Conservation (phyloP, 2,329 filamentous ascomycete species). For the Beauveria sp. region DNA sequence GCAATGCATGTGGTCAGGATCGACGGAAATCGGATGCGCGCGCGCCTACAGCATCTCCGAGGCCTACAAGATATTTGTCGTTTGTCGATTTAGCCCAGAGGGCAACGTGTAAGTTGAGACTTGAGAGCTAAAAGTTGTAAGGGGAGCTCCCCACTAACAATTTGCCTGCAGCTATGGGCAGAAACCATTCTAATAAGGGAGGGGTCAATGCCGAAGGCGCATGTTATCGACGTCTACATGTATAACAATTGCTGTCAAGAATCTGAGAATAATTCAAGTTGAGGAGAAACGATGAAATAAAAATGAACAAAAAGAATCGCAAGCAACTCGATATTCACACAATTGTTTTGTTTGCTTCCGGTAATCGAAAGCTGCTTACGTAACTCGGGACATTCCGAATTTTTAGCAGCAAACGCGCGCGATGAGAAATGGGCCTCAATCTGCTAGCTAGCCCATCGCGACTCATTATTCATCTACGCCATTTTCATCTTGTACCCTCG, state of each 20-base stretch:
- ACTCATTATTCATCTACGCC: slow-evolving; percentile 8
- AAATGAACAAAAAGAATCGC: neutral
- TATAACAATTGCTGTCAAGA: neutral
- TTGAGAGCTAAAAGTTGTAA: neutral
- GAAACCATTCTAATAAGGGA: slow-evolving; percentile 19
- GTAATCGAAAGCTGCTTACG: slow-evolving; percentile 15
- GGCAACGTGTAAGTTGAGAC: slow-evolving; percentile 27
- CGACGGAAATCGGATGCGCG: slow-evolving; percentile 27
- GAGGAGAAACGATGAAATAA: neutral
- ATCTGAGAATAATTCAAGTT: neutral
- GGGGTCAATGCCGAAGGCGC: neutral
- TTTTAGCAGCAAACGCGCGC: slow-evolving; percentile 20
- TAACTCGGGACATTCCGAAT: slow-evolving; percentile 20
- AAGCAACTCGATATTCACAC: neutral
- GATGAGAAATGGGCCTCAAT: slow-evolving; percentile 22
- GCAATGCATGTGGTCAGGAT: slow-evolving; percentile 29
- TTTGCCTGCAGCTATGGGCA: slow-evolving; percentile 21
- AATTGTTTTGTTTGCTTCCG: neutral
- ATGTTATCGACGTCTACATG: neutral
- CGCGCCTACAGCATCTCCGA: slow-evolving; percentile 24
- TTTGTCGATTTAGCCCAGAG: slow-evolving; percentile 28
- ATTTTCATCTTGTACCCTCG: neutral
- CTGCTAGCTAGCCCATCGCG: slow-evolving; percentile 8
- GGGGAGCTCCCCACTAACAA: neutral
- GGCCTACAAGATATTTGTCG: slow-evolving; percentile 26